Base-by-base conservation (phyloP, 179 eudicot species). In the Actinidia arguta region DNA sequence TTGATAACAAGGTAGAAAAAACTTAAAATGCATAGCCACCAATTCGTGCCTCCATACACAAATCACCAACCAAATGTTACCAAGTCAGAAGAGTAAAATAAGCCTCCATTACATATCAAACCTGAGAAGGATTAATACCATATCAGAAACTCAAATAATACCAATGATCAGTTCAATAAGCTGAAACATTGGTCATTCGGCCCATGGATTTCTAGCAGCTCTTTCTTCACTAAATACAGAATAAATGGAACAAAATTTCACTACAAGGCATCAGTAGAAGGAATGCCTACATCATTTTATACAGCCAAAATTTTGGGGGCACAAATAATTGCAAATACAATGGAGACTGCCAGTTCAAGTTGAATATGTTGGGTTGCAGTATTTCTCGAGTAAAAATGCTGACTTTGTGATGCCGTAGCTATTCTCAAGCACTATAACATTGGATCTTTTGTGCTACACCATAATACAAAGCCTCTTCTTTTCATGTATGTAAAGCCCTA, bases 271-370 rank as follows among this genome's bases (percentile, higher is more conserved):
- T 2, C 36, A 72, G 31, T 13, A 48, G 27, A 63, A 27, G 47
- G 10, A 48, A 31, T 52, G 71, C 58, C 73, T 12, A 24, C 25
- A 46, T 36, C 44, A 48, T 25, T 17, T 82, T 75, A 64, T 66
- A 75, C 20, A 50, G 36, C 64, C 31, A 31, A 75, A 75, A 75
- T 64, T 76, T 31, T 66, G n/a, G 75, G 75, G 73, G 4, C 20
- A 13, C 25, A 5, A 66, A 47, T 12, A 44, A 75, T 44, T 39
- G 17, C 18, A 39, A 56, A 75, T 56, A 55, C 47, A 75, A 18
- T 51, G 24, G 5, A 36, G 25, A 16, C 68, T 2, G 13, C 10
- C 25, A 31, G 50, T 59, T n/a, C 73, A 64, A 36, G 54, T 70
- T 14, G 44, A 55, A 36, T 39, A n/a, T 20, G 44, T 80, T 42